These are phyloP conservation scores for Lepidopterella palustris DNA, from an alignment of 495 filamentous ascomycete genomes.

Conservation along the genomic window DNA sequence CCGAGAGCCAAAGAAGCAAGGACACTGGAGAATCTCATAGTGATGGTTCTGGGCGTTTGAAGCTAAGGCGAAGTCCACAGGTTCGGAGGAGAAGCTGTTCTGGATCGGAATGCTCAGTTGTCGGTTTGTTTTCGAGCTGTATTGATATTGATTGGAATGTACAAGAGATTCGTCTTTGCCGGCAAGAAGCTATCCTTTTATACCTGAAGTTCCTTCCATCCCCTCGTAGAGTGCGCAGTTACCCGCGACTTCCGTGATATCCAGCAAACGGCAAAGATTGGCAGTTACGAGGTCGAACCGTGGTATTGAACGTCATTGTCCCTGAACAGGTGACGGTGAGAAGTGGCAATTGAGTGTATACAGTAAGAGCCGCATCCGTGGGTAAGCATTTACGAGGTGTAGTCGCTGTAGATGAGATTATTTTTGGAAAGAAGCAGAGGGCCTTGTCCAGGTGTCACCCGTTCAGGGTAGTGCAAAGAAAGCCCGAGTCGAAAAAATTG, in stretches of 20 bases:
- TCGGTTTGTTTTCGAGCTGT: not conserved
- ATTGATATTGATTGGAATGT: not conserved
- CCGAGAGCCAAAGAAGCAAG: constrained; percentile 22
- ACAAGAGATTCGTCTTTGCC: not conserved
- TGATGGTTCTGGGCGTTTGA: constrained; percentile 21
- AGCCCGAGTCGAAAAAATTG: no score
- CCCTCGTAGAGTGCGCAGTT: not conserved
- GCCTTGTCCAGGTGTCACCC: constrained; percentile 1
- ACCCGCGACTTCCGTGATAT: not conserved
- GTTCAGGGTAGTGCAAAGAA: not conserved
- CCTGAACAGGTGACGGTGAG: constrained; percentile 14
- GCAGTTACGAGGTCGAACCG: constrained; percentile 1
- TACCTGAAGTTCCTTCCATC: not conserved
- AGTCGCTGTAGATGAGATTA: constrained; percentile 3
- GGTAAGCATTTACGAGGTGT: constrained; percentile 2
- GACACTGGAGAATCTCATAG: constrained; percentile 49
- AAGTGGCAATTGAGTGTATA: constrained; percentile 3
- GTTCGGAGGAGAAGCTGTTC: not conserved
- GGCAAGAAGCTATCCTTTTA: not conserved
- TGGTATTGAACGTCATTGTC: constrained; percentile 14
- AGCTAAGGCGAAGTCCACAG: not conserved
- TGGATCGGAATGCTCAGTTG: not conserved
- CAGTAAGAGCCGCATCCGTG: constrained; percentile 6
- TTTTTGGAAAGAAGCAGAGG: constrained; percentile 18
- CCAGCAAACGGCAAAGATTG: constrained; percentile 1